Percentiles rank a stretch among this genome's conserved stretches.
phyloP scores from a whole-genome alignment of 331 rosid species.

The Dryas integrifolia region DNA sequence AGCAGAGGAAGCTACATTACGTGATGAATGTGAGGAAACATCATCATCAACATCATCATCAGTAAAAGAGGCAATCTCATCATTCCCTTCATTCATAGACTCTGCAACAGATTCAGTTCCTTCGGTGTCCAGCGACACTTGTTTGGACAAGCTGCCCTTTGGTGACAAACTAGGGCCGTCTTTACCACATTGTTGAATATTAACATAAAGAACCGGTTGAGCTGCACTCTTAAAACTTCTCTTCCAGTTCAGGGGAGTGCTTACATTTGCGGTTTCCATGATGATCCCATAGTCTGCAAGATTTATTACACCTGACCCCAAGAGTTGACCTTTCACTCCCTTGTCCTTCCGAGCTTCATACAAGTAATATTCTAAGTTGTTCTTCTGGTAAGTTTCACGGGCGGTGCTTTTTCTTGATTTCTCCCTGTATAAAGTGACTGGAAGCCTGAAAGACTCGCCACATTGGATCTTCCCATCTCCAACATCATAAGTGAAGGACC shows the following conservation, averaged over 20 bases:
- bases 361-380: slow-evolving; percentile 57
- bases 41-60: slow-evolving; percentile 62
- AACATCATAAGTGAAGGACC: slow-evolving; percentile 38
- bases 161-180: slow-evolving; percentile 60
- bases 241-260: slow-evolving; percentile 54
- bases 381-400: slow-evolving; percentile 58
- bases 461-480: slow-evolving; percentile 54
- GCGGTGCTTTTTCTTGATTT: slow-evolving; percentile 47
- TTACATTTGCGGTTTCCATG: slow-evolving; percentile 41
- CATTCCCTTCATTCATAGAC: slow-evolving; percentile 39
- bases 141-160: slow-evolving; percentile 48
- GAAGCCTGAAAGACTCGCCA: slow-evolving; percentile 55
- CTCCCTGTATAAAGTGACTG: slow-evolving; percentile 44
- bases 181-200: slow-evolving; percentile 53
- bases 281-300: slow-evolving; percentile 61
- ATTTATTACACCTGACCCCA: slow-evolving; percentile 62
- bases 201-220: slow-evolving; percentile 56
- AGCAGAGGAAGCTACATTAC: slow-evolving; percentile 40
- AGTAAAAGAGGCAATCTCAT: slow-evolving; percentile 64
- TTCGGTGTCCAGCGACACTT: slow-evolving; percentile 44
- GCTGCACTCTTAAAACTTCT: slow-evolving; percentile 48
- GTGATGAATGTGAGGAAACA: slow-evolving; percentile 37
- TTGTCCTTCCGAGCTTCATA: slow-evolving; percentile 52
- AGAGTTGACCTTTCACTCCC: slow-evolving; percentile 52
- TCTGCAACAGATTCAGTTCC: slow-evolving; percentile 50